These are phyloP conservation scores for Cercospora brassicicola DNA, from an alignment of 2,329 filamentous ascomycete genomes.

Conservation along the genomic window DNA sequence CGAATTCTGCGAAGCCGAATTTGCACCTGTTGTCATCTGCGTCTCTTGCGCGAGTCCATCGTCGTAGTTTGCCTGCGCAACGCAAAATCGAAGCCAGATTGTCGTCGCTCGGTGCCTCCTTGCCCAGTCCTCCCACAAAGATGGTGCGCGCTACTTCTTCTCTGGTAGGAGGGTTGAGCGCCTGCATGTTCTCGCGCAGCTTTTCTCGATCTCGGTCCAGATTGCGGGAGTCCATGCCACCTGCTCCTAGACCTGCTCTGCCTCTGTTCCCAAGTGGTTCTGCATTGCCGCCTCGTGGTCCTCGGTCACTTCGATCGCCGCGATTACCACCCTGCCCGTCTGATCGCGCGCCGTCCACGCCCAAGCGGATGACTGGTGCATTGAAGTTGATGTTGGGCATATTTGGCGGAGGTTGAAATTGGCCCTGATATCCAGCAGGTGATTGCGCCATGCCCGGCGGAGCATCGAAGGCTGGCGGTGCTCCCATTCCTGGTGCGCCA, in stretches of 20 bases:
- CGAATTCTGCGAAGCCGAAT: constrained; percentile 95
- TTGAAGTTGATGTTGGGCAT: constrained; percentile 99
- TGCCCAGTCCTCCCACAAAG: constrained; percentile 82
- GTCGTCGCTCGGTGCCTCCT: constrained; percentile 73
- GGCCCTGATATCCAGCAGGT: constrained; percentile 75
- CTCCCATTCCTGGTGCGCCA: constrained; percentile 63
- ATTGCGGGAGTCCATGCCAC: constrained; percentile 56
- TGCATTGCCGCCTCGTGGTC: constrained; percentile 39
- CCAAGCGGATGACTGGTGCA: constrained; percentile 90
- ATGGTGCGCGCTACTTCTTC: constrained; percentile 92
- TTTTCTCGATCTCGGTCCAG: constrained; percentile 53
- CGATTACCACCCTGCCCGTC: constrained; percentile 55
- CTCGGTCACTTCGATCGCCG: constrained; percentile 25
- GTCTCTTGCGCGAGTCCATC: constrained; percentile 79
- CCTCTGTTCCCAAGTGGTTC: constrained; percentile 40
- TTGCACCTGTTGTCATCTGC: constrained; percentile 78
- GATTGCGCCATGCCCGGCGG: constrained; percentile 74
- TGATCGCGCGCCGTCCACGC: constrained; percentile 66
- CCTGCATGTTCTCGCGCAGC: constrained; percentile 37
- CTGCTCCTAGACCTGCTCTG: constrained; percentile 52
- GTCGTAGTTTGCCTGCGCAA: constrained; percentile 71
- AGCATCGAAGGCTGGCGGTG: constrained; percentile 76
- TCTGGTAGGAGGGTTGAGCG: constrained; percentile 73
- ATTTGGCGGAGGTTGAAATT: constrained; percentile 84
- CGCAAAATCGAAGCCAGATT: constrained; percentile 75